Base-by-base conservation (phyloP, 805 yeast genomes). In the Metschnikowia shivogae region DNA sequence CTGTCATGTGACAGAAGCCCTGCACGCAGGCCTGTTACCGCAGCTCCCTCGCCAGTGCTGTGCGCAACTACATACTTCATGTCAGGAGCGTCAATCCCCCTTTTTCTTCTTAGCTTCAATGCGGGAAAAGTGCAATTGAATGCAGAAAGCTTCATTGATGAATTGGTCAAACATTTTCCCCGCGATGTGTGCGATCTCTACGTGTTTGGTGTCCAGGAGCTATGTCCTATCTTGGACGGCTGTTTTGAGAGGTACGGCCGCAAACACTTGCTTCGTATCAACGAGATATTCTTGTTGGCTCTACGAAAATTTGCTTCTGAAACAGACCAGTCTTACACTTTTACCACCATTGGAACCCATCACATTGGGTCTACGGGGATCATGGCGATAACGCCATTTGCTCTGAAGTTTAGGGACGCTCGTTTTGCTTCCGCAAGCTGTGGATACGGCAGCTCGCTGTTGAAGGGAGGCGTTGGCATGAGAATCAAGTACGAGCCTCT, bases 401-500 rank as follows among this genome's bases (percentile, higher is more conserved):
- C 63, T 14, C 64, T 62, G 67, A 63, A 61, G 44, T 56, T 70
- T 19, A 36, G 56, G 22, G 48, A 55, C 36, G 42, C 66, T 12
- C 49, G 54, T 11, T 53, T 46, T 11, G 72, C 72, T 2, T 59
- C 57, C 9, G 67, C 66, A 14, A 73, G 78, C 13, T 69, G 81
- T 49, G 96, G 97, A 1, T 59, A 68, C 44, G 70, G 74, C 6
- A 68, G 72, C 46, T 80, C 92, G 0, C 78, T 82, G 43, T 60
- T 86, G 55, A 90, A 90, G 61, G 96, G 96, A 0, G 90, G 81
- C 0, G 81, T 77, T 1, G 87, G 84, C 0, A 40, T 84, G 1
- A 65, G 90, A 35, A 55, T 86, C n/a, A 50, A 50, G 1, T 69
- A 67, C 43, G 35, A 48, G 8, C 59, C 64, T 3, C 39, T 42